These are phyloP conservation scores for Lasiodiplodia citricola DNA, from an alignment of 2,329 filamentous ascomycete genomes.

Conservation along the genomic window DNA sequence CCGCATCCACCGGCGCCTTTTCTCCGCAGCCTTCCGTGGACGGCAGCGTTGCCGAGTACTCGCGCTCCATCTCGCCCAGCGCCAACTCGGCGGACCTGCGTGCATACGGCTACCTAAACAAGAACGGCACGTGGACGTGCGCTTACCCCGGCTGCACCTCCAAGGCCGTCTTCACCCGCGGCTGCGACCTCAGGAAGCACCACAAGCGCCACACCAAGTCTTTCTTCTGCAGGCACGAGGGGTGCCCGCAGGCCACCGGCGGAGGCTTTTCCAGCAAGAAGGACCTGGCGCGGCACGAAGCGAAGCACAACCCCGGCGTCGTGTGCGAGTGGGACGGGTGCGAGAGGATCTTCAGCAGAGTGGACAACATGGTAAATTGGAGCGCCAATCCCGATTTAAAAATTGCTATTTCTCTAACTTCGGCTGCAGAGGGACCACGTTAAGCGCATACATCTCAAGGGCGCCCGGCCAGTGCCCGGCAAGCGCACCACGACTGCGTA, in stretches of 20 bases:
- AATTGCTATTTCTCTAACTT: neutral
- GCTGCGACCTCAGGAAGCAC: slow-evolving; percentile 67
- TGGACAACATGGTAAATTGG: slow-evolving; percentile 64
- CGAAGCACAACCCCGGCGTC: slow-evolving; percentile 67
- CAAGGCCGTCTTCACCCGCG: slow-evolving; percentile 61
- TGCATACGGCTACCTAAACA: slow-evolving; percentile 50
- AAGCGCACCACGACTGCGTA: slow-evolving; percentile 26
- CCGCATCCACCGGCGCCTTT: slow-evolving; percentile 21
- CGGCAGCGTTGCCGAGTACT: slow-evolving; percentile 30
- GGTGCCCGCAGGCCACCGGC: slow-evolving; percentile 61
- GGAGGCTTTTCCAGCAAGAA: slow-evolving; percentile 69
- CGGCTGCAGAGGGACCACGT: slow-evolving; percentile 44
- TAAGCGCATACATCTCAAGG: slow-evolving; percentile 47
- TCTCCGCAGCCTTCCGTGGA: slow-evolving; percentile 25
- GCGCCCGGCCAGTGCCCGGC: slow-evolving; percentile 20
- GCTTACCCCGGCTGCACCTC: slow-evolving; percentile 65
- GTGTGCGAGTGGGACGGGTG: slow-evolving; percentile 64
- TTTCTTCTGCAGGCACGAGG: slow-evolving; percentile 64
- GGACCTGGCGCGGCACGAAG: slow-evolving; percentile 65
- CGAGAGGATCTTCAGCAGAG: slow-evolving; percentile 63
- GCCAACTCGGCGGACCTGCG: slow-evolving; percentile 43
- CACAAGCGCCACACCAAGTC: slow-evolving; percentile 67
- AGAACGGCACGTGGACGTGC: slow-evolving; percentile 62
- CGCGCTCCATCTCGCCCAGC: slow-evolving; percentile 46
- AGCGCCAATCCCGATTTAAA: slow-evolving; percentile 2